These are phyloP conservation scores for Cryptosporidium felis DNA, from an alignment of 169 alveolate species.

Conservation along the genomic window DNA sequence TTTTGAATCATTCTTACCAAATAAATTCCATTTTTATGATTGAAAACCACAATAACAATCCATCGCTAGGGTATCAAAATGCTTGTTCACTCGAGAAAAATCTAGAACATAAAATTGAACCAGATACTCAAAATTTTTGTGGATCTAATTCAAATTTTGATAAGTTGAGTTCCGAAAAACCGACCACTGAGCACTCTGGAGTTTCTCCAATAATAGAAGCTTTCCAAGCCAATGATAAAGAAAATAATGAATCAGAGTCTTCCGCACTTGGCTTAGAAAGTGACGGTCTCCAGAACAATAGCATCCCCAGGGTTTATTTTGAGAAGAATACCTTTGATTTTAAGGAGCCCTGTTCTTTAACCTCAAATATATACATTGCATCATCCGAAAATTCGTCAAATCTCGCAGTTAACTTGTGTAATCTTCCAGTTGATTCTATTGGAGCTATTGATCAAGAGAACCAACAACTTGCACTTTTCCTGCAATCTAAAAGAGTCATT, in stretches of 20 bases:
- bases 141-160: too few relatives aligned
- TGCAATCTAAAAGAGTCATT: conserved; percentile 46
- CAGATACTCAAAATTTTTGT: too few relatives aligned
- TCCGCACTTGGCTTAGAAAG: not conserved
- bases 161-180: too few relatives aligned
- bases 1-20: too few relatives aligned
- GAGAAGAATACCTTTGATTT: not conserved
- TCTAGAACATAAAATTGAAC: too few relatives aligned
- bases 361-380: conserved; percentile 38
- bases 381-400: conserved; percentile 50
- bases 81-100: too few relatives aligned
- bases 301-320: conserved; percentile 17
- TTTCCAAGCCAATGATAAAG: too few relatives aligned
- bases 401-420: conserved; percentile 38
- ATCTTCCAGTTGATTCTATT: conserved; percentile 66
- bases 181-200: too few relatives aligned
- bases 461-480: conserved; percentile 48
- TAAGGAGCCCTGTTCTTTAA: not conserved
- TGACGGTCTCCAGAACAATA: not conserved
- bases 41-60: too few relatives aligned
- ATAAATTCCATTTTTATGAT: too few relatives aligned
- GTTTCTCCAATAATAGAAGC: too few relatives aligned
- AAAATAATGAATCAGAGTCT: conserved; percentile 1
- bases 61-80: too few relatives aligned
- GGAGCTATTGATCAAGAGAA: conserved; percentile 70